These are phyloP conservation scores for Paecilomyces formosus DNA, from an alignment of 2,329 filamentous ascomycete genomes.

Conservation along the genomic window DNA sequence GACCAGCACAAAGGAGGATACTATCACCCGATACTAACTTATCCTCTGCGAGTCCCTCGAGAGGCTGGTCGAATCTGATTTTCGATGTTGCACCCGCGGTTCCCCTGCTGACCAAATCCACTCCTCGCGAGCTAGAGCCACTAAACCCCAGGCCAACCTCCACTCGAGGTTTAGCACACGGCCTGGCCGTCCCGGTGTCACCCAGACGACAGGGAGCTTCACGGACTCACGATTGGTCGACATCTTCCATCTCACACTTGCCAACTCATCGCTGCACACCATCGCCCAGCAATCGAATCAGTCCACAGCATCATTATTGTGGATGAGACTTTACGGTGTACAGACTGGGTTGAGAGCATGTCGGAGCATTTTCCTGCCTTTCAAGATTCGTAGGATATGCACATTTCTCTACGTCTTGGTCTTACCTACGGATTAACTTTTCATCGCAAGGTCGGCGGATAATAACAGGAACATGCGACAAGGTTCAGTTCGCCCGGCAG, in stretches of 20 bases:
- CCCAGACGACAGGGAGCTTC: conserved; percentile 6
- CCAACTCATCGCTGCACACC: conserved; percentile 14
- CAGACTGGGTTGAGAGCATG: not conserved
- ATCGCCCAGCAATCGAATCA: conserved; percentile 2
- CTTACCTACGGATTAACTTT: not conserved
- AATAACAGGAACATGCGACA: not conserved
- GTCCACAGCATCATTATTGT: not conserved
- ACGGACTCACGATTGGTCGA: conserved; percentile 1
- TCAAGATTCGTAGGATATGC: not conserved
- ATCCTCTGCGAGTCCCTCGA: not conserved
- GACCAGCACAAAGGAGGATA: not conserved
- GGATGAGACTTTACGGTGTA: not conserved
- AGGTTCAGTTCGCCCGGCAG: not conserved
- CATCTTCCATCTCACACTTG: conserved; percentile 7
- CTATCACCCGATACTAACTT: not conserved
- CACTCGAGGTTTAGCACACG: not conserved
- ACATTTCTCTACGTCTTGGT: not conserved
- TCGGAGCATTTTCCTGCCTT: not conserved
- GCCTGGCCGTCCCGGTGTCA: not conserved
- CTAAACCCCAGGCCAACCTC: not conserved
- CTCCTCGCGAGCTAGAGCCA: not conserved
- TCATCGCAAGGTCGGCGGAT: not conserved
- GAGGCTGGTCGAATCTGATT: not conserved
- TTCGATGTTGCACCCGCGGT: not conserved
- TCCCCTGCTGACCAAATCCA: not conserved